phyloP scores from a whole-genome alignment of 179 eudicot genomes.

The Pouteria campechiana region DNA sequence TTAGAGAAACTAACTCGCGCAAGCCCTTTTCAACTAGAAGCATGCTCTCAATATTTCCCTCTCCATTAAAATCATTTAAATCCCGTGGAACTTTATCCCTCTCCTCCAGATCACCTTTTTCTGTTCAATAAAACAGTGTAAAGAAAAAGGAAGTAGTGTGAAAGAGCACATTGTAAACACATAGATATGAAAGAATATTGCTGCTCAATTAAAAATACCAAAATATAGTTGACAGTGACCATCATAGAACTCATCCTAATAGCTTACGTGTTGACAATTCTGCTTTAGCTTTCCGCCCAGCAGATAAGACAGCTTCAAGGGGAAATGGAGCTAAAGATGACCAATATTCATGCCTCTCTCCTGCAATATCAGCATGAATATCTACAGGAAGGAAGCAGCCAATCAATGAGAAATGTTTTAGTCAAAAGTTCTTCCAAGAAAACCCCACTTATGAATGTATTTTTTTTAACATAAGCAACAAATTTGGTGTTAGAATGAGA shows the following conservation, averaged over 20 bases:
- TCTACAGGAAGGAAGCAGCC: slow-evolving; percentile 34
- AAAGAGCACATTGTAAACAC: not conserved
- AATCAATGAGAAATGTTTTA: no score
- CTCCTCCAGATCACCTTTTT: slow-evolving; percentile 35
- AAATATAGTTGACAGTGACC: not conserved
- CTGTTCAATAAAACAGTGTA: slow-evolving; percentile 24
- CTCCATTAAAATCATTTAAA: slow-evolving; percentile 35
- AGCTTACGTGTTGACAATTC: slow-evolving; percentile 42
- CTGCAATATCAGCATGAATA: slow-evolving; percentile 77
- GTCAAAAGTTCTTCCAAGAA: no score
- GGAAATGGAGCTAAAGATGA: slow-evolving; percentile 80
- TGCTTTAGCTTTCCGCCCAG: slow-evolving; percentile 72
- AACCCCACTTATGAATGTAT: no score
- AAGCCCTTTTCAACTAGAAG: slow-evolving; percentile 87
- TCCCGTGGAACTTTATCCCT: slow-evolving; percentile 24
- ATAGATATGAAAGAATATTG: no score
- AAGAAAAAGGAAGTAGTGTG: not conserved
- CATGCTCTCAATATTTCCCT: slow-evolving; percentile 79
- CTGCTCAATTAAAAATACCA: not conserved
- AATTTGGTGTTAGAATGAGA: no score
- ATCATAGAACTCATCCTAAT: no score
- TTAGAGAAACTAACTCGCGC: slow-evolving; percentile 61
- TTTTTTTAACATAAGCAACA: no score
- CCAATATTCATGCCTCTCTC: slow-evolving; percentile 71
- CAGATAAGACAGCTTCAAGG: slow-evolving; percentile 63